Conservation (phyloP, 805 yeast genomes). For the Hanseniaspora occidentalis region DNA sequence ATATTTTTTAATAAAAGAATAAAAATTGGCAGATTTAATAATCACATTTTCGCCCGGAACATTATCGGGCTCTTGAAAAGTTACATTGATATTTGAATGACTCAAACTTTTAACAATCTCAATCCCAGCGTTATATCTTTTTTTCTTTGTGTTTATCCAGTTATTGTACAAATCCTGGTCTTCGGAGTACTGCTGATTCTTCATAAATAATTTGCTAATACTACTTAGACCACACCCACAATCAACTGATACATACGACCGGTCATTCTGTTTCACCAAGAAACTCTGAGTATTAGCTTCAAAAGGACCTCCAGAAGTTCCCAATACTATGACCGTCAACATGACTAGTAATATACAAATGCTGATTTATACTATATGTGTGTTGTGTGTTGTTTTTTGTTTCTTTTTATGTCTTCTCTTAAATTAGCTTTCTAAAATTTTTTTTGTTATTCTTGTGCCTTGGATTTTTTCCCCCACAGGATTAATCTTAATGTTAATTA, state of each 20-base stretch:
- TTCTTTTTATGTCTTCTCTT: slow-evolving; percentile 1
- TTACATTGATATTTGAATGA: slow-evolving; percentile 6
- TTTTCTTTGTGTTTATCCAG: slow-evolving; percentile 3
- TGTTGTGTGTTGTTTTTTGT: neutral
- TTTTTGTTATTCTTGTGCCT: no score
- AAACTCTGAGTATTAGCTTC: slow-evolving; percentile 60
- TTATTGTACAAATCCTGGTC: neutral
- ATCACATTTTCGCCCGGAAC: slow-evolving; percentile 15
- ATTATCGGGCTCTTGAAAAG: neutral
- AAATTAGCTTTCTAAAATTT: no score
- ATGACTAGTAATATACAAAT: no score
- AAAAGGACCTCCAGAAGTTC: slow-evolving; percentile 78
- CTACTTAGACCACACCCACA: slow-evolving; percentile 66
- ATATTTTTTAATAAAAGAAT: slow-evolving; percentile 29
- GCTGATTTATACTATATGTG: no score
- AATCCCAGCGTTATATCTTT: no score
- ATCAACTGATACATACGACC: slow-evolving; percentile 48
- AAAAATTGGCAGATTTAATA: slow-evolving; percentile 22
- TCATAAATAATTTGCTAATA: slow-evolving; percentile 31
- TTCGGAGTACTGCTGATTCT: neutral
- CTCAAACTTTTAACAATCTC: slow-evolving; percentile 12
- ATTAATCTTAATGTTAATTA: no score
- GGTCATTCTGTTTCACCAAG: slow-evolving; percentile 42
- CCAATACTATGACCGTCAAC: slow-evolving; percentile 56
- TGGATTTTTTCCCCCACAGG: no score